Conservation (phyloP, 768 basidiomycete species). For the Hericium rajendrae region DNA sequence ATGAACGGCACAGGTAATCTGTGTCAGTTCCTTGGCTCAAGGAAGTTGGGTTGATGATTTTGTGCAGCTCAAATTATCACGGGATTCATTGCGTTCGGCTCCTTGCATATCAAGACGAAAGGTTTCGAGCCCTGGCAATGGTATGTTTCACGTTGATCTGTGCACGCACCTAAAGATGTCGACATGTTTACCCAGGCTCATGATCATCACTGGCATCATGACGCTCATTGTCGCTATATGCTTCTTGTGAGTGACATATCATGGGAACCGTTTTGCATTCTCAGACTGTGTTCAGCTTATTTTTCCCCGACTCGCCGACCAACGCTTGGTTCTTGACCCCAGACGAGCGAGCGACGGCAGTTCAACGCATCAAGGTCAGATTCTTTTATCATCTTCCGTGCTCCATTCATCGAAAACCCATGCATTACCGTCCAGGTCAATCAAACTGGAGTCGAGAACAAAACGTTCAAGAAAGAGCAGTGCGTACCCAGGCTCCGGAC, state of each 20-base stretch:
- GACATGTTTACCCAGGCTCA: slow-evolving; percentile 33
- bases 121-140: slow-evolving; percentile 69
- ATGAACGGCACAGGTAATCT: slow-evolving; percentile 63
- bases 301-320: slow-evolving; percentile 70
- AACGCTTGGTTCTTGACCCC: slow-evolving; percentile 65
- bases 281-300: slow-evolving; percentile 32
- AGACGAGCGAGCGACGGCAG: slow-evolving; percentile 52
- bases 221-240: slow-evolving; percentile 41
- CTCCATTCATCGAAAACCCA: not conserved
- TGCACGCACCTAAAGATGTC: not conserved
- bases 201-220: slow-evolving; percentile 57
- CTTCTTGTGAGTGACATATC: slow-evolving; percentile 39
- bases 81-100: slow-evolving; percentile 61
- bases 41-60: not conserved
- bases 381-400: not conserved
- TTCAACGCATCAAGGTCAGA: slow-evolving; percentile 52
- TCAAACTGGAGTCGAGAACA: slow-evolving; percentile 78
- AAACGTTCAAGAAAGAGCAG: slow-evolving; percentile 74
- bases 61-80: slow-evolving; percentile 55
- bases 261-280: not conserved
- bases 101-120: slow-evolving; percentile 47
- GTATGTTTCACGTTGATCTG: slow-evolving; percentile 20
- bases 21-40: not conserved
- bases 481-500: slow-evolving; percentile 24
- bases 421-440: slow-evolving; percentile 36